A percentile compares a stretch with the other conserved stretches of the same genome.
phyloP scores from a whole-genome alignment of 2,329 filamentous ascomycete species.

The Chaetomium sp. region DNA sequence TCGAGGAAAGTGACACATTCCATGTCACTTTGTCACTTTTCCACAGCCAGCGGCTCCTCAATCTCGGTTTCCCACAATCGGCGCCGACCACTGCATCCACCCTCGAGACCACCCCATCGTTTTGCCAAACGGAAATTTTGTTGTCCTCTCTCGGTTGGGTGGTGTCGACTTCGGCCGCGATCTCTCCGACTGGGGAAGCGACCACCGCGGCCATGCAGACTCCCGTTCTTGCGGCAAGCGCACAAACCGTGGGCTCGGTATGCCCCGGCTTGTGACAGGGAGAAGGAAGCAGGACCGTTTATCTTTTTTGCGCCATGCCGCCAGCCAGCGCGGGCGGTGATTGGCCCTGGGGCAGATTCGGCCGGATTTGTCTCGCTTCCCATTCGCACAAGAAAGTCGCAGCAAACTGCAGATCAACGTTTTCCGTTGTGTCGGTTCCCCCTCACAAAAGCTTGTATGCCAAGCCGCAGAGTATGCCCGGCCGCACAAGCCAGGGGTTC shows the following conservation, averaged over 20 bases:
- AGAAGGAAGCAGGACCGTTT: not conserved
- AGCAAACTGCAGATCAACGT: conserved; percentile 12
- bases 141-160: not conserved
- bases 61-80: no score
- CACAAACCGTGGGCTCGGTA: conserved; percentile 11
- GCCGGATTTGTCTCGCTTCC: not conserved
- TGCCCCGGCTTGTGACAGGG: conserved; percentile 2
- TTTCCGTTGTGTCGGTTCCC: conserved; percentile 9
- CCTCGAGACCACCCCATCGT: no score
- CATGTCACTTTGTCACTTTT: no score
- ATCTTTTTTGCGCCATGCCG: not conserved
- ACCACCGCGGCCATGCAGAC: conserved; percentile 3
- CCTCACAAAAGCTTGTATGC: not conserved
- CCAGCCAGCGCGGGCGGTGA: not conserved
- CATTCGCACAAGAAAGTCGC: not conserved
- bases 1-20: no score
- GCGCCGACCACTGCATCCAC: no score
- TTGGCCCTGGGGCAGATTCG: conserved; percentile 4
- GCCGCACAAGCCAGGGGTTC: conserved; percentile 10
- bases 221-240: not conserved
- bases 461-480: conserved; percentile 1
- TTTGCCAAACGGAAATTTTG: no score
- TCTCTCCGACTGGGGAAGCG: not conserved
- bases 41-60: no score
- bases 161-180: not conserved